Evolutionary conservation across 2,329 filamentous ascomycete genomes (phyloP).

Genomic region (Pyricularia grisea): DNA sequence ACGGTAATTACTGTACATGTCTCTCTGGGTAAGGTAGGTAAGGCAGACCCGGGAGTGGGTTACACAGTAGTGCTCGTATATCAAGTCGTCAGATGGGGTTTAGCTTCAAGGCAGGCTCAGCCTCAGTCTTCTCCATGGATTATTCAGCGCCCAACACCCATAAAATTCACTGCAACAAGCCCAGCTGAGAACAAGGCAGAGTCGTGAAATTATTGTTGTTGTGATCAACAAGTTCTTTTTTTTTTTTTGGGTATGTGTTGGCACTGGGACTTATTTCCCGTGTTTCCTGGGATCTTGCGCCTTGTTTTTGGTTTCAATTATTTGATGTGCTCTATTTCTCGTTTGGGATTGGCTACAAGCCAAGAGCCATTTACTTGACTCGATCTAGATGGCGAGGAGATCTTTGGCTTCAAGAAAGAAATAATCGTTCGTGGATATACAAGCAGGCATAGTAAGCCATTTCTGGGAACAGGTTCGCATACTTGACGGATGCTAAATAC

Average conservation of each 20-base stretch:
- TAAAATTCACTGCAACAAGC: background rate
- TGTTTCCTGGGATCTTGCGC: background rate
- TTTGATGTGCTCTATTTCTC: too few species aligned
- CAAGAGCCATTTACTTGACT: too few species aligned
- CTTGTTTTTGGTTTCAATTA: background rate
- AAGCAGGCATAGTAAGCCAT: too few species aligned
- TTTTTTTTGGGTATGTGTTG: background rate
- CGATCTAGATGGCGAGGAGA: too few species aligned
- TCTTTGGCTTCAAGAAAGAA: too few species aligned
- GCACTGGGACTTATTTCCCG: background rate
- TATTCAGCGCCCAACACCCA: constrained; percentile 1
- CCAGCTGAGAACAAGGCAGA: too few species aligned
- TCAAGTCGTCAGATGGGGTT: background rate
- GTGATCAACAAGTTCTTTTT: background rate
- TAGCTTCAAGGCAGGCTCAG: background rate
- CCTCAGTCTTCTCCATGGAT: background rate
- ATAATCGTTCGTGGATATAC: too few species aligned
- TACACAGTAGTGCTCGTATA: background rate
- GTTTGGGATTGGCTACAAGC: too few species aligned
- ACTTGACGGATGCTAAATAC: too few species aligned
- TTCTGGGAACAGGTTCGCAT: too few species aligned
- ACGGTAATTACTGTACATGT: background rate
- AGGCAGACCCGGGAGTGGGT: background rate
- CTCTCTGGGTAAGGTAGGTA: background rate
- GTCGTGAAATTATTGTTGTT: too few species aligned